phyloP scores from a whole-genome alignment of 2,329 filamentous ascomycete species.

The Diaporthe capsici region DNA sequence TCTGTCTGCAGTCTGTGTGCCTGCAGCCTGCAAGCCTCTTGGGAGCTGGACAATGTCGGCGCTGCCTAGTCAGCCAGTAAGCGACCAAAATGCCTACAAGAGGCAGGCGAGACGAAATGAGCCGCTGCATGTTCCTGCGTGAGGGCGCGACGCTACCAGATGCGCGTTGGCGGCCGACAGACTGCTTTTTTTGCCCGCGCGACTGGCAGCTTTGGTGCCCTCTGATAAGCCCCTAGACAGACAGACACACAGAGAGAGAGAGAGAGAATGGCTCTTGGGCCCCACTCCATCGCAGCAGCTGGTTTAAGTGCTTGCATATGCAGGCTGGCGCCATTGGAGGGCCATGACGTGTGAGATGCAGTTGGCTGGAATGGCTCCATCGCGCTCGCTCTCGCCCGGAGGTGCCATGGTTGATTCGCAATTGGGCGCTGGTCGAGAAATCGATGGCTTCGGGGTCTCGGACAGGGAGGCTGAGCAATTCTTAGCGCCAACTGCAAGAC shows the following conservation, averaged over 20 bases:
- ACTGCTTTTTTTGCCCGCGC: not conserved
- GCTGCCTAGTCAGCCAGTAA: constrained; percentile 9
- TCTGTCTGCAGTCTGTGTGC: constrained; percentile 9
- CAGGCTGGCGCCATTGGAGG: constrained; percentile 30
- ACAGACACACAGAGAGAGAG: too few species aligned
- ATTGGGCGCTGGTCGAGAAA: not conserved
- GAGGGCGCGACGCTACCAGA: constrained; percentile 25
- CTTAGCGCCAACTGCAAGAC: constrained; percentile 24
- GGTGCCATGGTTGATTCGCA: not conserved
- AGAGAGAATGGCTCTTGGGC: not conserved
- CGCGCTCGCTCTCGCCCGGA: not conserved
- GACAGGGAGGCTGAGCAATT: constrained; percentile 11
- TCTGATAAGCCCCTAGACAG: not conserved
- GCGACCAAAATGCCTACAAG: constrained; percentile 19
- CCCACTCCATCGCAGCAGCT: constrained; percentile 36
- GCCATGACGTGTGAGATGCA: constrained; percentile 40
- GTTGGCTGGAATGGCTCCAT: constrained; percentile 32
- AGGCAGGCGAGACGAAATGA: constrained; percentile 39
- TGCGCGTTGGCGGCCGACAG: constrained; percentile 28
- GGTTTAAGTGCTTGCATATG: constrained; percentile 43
- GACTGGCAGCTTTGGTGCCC: not conserved
- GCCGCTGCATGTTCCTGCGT: constrained; percentile 41
- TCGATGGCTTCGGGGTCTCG: not conserved
- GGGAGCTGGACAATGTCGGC: constrained; percentile 6
- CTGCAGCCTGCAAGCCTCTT: constrained; percentile 23